Evolutionary conservation across 352 stramenopile genomes (phyloP), one percentile per base, ranked within the genome.

Genomic region (Pythium myriotylum): DNA sequence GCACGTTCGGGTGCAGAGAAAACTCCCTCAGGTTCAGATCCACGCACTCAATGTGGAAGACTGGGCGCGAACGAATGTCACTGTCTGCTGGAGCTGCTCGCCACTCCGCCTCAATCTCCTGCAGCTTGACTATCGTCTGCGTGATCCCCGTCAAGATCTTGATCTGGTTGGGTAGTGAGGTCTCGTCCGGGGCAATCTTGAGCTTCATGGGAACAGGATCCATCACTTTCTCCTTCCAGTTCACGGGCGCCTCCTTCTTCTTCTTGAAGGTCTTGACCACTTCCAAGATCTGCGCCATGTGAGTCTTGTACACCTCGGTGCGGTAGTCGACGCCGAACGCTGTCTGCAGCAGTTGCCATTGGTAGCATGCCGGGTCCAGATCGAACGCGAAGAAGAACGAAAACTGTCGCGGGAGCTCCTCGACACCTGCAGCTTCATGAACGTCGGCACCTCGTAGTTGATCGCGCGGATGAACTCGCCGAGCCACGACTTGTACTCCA

Each of bases 71-170:
- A n/a, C n/a, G n/a, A n/a, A n/a, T n/a, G n/a, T n/a, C n/a, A n/a
- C n/a, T n/a, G n/a, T n/a, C n/a, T n/a, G n/a, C n/a, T 27, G 45
- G 45, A 13, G 33, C 22, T 5, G 33, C 33, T n/a, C 22, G 19
- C 33, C 37, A 5, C 12, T 37, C 4, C 23, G 29, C 13, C 12
- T 52, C 22, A 1, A 52, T 6, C 5, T 52, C 22, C 16, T 22
- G 23, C 45, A 52, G 22, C 5, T 23, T n/a, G n/a, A n/a, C n/a
- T n/a, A n/a, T n/a, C n/a, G n/a, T 22, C 16, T 10, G 33, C 7
- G 24, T 52, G 24, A 52, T 52, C 10, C 33, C 37, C 10, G 19
- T 24, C 23, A 52, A 10, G 45, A 52, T 52, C 24, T 39, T 39
- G 10, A 52, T 17, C 7, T n/a, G 45, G 45, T 7, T 24, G 23